Conservation (phyloP, 1,139 yeast genomes). For the Lodderomyces margitis region DNA sequence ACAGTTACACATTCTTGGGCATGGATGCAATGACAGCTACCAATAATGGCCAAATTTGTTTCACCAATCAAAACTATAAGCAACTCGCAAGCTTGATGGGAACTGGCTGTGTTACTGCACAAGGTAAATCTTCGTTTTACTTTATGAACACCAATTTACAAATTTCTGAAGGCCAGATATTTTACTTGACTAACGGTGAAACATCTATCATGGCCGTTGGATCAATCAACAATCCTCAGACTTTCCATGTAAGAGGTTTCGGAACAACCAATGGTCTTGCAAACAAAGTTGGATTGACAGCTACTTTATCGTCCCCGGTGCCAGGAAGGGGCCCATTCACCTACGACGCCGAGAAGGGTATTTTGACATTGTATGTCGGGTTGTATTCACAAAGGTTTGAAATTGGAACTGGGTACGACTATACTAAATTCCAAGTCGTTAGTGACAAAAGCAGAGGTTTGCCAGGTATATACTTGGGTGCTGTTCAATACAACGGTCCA, state of each 20-base stretch:
- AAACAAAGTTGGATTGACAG: constrained; percentile 9
- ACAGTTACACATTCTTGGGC: constrained; percentile 23
- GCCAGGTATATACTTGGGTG: constrained; percentile 12
- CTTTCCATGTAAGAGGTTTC: constrained; percentile 29
- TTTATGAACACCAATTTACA: constrained; percentile 19
- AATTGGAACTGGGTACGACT: constrained; percentile 16
- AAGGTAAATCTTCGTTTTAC: constrained; percentile 20
- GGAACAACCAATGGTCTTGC: constrained; percentile 2
- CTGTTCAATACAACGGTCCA: constrained; percentile 19
- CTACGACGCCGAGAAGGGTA: constrained; percentile 1
- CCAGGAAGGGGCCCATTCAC: background rate
- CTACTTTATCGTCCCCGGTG: background rate
- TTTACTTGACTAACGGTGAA: constrained; percentile 20
- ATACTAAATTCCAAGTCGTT: constrained; percentile 15
- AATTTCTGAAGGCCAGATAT: constrained; percentile 20
- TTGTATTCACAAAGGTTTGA: background rate
- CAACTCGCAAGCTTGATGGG: constrained; percentile 28
- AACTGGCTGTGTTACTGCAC: constrained; percentile 27
- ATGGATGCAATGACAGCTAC: constrained; percentile 15
- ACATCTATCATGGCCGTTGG: constrained; percentile 21
- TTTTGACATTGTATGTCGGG: background rate
- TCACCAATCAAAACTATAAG: constrained; percentile 22
- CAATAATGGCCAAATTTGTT: constrained; percentile 27
- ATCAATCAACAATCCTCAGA: constrained; percentile 18
- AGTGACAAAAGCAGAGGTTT: constrained; percentile 18